Conservation (phyloP, 163 green algal species). For the Picocystis sp. region DNA sequence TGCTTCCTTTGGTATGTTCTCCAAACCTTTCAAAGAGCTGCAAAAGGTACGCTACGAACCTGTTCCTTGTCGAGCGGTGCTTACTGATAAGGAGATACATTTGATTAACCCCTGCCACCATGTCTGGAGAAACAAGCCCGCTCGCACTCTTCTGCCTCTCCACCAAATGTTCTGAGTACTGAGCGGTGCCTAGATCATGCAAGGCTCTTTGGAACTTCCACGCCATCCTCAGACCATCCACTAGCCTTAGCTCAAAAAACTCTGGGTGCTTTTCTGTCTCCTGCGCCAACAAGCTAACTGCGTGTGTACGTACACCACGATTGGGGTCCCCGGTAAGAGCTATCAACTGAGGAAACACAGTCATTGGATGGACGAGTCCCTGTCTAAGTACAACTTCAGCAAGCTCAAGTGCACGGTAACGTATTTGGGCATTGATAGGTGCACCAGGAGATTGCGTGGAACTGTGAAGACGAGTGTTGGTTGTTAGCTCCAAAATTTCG, state of each 20-base stretch:
- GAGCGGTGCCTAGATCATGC: constrained; percentile 12
- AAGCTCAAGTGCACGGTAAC: constrained; percentile 8
- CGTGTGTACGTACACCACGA: too few species aligned
- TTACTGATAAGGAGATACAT: constrained; percentile 4
- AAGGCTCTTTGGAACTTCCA: constrained; percentile 26
- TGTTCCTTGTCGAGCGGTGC: background rate
- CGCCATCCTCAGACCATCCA: constrained; percentile 26
- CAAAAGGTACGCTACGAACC: background rate
- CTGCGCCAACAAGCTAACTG: too few species aligned
- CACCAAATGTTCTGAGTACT: constrained; percentile 6
- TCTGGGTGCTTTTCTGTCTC: constrained; percentile 16
- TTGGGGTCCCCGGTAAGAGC: constrained; percentile 9
- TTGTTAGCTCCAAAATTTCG: constrained; percentile 6
- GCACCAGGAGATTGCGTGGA: constrained; percentile 10
- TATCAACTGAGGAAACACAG: constrained; percentile 11
- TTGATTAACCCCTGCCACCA: constrained; percentile 2
- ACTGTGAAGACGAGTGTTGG: constrained; percentile 2
- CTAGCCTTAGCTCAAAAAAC: constrained; percentile 18
- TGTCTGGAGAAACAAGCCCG: background rate
- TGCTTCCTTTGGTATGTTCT: constrained; percentile 1
- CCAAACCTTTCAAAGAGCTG: constrained; percentile 16
- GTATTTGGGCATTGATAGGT: too few species aligned
- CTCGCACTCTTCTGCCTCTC: background rate
- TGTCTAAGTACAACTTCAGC: constrained; percentile 18
- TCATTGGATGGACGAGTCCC: constrained; percentile 20